These are phyloP conservation scores for Baorangia bicolor DNA, from an alignment of 768 basidiomycete species.

Conservation along the genomic window DNA sequence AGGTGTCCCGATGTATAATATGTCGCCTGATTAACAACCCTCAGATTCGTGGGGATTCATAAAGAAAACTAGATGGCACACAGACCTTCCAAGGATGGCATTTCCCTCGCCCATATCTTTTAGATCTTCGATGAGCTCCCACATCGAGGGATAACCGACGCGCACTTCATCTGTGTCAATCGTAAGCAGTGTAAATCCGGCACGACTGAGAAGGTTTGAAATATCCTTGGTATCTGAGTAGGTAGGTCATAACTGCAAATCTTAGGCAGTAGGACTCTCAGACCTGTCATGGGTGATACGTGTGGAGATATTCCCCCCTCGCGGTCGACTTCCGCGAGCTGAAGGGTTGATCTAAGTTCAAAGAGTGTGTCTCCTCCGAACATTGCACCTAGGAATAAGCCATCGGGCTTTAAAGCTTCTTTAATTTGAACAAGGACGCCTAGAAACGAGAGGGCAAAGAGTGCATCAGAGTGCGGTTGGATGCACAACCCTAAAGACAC, in stretches of 20 bases:
- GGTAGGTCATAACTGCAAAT: constrained; percentile 3
- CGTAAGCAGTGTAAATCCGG: constrained; percentile 91
- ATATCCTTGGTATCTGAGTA: constrained; percentile 83
- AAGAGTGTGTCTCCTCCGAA: constrained; percentile 96
- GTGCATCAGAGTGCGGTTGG: neutral
- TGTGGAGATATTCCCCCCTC: constrained; percentile 97
- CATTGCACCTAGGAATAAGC: constrained; percentile 92
- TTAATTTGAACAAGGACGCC: constrained; percentile 85
- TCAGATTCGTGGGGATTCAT: neutral
- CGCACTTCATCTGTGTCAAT: constrained; percentile 94
- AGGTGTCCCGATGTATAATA: constrained; percentile 76
- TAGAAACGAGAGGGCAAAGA: constrained; percentile 29
- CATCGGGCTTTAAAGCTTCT: constrained; percentile 83
- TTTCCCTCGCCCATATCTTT: constrained; percentile 96
- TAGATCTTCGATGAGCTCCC: constrained; percentile 94
- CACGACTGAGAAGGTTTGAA: constrained; percentile 87
- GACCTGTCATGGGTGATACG: constrained; percentile 96
- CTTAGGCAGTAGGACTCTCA: constrained; percentile 14
- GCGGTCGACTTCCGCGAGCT: constrained; percentile 90
- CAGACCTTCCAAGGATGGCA: constrained; percentile 80
- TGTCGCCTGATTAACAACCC: constrained; percentile 47
- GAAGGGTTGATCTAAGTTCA: constrained; percentile 91
- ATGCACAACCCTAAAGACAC: constrained; percentile 12
- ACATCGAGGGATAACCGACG: constrained; percentile 91
- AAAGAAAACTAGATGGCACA: neutral